Percentiles rank a stretch among this genome's conserved stretches.
These are phyloP conservation scores for Ceratocystis variospora DNA, from an alignment of 2,329 filamentous ascomycete species.

Conservation along the genomic window DNA sequence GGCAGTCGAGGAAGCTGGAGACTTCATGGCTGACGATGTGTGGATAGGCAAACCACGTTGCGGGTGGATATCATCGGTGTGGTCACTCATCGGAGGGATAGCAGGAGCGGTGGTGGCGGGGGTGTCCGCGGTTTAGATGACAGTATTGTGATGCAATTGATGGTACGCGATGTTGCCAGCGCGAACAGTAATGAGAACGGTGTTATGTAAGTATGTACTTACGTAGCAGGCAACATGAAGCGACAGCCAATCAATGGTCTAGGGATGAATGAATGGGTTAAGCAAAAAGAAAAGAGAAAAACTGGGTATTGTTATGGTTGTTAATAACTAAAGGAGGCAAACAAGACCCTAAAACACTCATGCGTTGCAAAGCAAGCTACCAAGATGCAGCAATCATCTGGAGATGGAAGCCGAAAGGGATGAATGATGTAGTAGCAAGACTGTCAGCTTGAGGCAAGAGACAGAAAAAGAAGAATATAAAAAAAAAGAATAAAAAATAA, in stretches of 20 bases:
- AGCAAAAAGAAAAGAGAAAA: background rate
- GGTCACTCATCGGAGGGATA: background rate
- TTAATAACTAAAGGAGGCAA: background rate
- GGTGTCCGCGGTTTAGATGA: background rate
- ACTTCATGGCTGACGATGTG: background rate
- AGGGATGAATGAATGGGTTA: background rate
- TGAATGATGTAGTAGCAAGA: background rate
- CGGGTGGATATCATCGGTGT: background rate
- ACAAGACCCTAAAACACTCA: constrained; percentile 1
- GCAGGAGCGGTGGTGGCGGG: background rate
- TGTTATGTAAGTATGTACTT: background rate
- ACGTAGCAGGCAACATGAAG: background rate
- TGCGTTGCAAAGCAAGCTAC: background rate
- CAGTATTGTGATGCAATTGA: background rate
- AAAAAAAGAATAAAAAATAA: background rate
- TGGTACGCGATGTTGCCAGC: background rate
- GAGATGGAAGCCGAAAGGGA: background rate
- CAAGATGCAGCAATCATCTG: background rate
- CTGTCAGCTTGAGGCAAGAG: background rate
- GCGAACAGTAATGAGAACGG: background rate
- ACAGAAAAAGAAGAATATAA: background rate
- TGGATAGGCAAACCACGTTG: constrained; percentile 5
- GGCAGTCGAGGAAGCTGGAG: background rate
- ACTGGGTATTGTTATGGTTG: background rate
- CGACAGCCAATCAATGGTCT: background rate